Evolutionary conservation across 2,329 filamentous ascomycete species (phyloP), one percentile per base, ranked within the genome.

Genomic region (Colletotrichum noveboracense): DNA sequence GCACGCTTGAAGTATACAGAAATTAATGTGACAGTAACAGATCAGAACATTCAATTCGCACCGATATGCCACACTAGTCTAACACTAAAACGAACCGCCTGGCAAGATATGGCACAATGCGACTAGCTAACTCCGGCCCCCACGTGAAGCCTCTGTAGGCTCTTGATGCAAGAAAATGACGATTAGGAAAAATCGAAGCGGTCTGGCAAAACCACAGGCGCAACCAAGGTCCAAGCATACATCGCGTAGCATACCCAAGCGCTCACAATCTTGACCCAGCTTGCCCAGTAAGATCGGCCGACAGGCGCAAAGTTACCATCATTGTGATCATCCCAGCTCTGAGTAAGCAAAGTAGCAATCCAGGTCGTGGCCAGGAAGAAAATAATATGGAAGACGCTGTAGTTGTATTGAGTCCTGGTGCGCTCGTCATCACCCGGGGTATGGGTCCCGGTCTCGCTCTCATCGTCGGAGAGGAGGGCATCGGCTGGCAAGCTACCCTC

Each of bases 241-340:
- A 99, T 94, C 67, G 88, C 93, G 85, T 99, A 98, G 87, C 97
- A 99, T 70, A 97, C 93, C 97, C 97, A 99, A 21, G 96, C 93
- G 85, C 96, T 98, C 70, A 98, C 93, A 84, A 99, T 98, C 92
- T 99, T 99, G 80, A 98, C 96, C 97, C 97, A 99, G 82, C 95
- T 98, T 36, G 97, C 97, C 91, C 96, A 98, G 85, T 98, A 98
- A 7, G 96, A 98, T 75, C 97, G 91, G 24, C 97, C 97, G 6
- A 99, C 96, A 0, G 96, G 95, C 3, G 95, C 95, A 85, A 99
- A 98, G 81, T 96, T 93, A 65, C 92, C 89, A 70, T 90, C 90
- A 61, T 91, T 89, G 56, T 88, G 89, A 10, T 94, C 91, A 78
- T 94, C 62, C n/a, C 71, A 91, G 80, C 95, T 94, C 87, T 96